These are phyloP conservation scores for Russula sp. DNA, from an alignment of 768 basidiomycete species.

Conservation along the genomic window DNA sequence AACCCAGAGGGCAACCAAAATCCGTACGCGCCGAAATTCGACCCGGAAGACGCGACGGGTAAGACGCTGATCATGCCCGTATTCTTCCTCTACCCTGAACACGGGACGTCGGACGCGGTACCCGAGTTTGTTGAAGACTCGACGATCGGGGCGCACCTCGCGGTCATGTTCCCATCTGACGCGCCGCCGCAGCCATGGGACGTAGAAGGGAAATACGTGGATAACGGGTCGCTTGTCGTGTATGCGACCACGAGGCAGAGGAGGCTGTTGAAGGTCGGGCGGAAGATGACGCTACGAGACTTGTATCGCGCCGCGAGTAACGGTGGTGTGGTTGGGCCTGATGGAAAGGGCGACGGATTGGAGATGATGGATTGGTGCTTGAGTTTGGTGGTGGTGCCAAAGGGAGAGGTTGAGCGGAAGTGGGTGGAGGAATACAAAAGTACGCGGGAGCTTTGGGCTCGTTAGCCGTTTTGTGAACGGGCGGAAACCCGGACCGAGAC, in stretches of 20 bases:
- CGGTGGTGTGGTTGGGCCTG: slow-evolving; percentile 20
- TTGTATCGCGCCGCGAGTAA: slow-evolving; percentile 59
- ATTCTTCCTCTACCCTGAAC: slow-evolving; percentile 90
- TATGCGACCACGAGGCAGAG: slow-evolving; percentile 77
- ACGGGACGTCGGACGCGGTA: slow-evolving; percentile 84
- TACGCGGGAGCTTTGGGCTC: not conserved
- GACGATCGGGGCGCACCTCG: slow-evolving; percentile 70
- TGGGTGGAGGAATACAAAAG: slow-evolving; percentile 69
- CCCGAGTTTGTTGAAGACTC: slow-evolving; percentile 79
- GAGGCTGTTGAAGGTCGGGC: slow-evolving; percentile 83
- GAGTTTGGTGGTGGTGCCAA: slow-evolving; percentile 71
- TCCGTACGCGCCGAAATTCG: slow-evolving; percentile 58
- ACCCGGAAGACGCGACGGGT: slow-evolving; percentile 52
- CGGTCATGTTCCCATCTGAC: slow-evolving; percentile 75
- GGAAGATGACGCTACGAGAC: slow-evolving; percentile 78
- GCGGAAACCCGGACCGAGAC: slow-evolving; percentile 4
- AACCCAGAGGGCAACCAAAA: slow-evolving; percentile 44
- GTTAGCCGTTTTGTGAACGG: too few relatives aligned
- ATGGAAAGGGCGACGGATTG: slow-evolving; percentile 80
- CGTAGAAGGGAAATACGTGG: slow-evolving; percentile 52
- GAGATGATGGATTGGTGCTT: slow-evolving; percentile 79
- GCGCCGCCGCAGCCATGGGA: slow-evolving; percentile 73
- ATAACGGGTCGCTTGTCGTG: slow-evolving; percentile 51
- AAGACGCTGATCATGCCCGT: slow-evolving; percentile 71
- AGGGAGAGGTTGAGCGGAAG: slow-evolving; percentile 63